These are phyloP conservation scores for Digitaria exilis DNA, from an alignment of 202 grass and related monocot species.

Conservation along the genomic window DNA sequence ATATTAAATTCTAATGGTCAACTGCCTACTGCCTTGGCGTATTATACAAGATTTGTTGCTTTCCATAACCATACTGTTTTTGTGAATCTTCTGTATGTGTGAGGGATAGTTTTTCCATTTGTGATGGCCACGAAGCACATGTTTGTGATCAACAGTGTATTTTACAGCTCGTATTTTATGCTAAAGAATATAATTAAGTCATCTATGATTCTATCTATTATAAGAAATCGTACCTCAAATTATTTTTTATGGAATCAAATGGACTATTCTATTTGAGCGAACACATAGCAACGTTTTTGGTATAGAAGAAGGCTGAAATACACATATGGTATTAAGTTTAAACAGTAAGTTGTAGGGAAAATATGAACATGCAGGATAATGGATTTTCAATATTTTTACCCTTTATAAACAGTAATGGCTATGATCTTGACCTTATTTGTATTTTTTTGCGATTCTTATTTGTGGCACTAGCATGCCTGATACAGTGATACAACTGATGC, in stretches of 20 bases:
- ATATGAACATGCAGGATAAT: slow-evolving; percentile 28
- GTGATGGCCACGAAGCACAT: neutral
- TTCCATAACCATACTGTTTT: neutral
- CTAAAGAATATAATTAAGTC: neutral
- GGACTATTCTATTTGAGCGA: neutral
- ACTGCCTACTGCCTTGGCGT: neutral
- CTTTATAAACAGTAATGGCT: neutral
- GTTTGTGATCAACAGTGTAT: slow-evolving; percentile 29
- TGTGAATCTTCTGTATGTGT: neutral
- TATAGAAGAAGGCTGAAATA: neutral
- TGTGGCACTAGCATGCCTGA: slow-evolving; percentile 17
- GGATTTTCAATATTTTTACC: slow-evolving; percentile 50
- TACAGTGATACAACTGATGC: slow-evolving; percentile 54
- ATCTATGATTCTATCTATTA: neutral
- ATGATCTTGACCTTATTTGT: neutral
- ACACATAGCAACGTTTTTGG: neutral
- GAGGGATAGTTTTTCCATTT: neutral
- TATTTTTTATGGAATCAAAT: neutral
- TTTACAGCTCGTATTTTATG: neutral
- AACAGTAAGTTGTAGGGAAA: neutral
- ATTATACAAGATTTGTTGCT: neutral
- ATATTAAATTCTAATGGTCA: neutral
- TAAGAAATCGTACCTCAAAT: neutral
- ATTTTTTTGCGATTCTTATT: slow-evolving; percentile 17
- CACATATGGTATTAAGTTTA: neutral